Evolutionary conservation across 768 basidiomycete species (phyloP).

Genomic region (Suillus discolor): DNA sequence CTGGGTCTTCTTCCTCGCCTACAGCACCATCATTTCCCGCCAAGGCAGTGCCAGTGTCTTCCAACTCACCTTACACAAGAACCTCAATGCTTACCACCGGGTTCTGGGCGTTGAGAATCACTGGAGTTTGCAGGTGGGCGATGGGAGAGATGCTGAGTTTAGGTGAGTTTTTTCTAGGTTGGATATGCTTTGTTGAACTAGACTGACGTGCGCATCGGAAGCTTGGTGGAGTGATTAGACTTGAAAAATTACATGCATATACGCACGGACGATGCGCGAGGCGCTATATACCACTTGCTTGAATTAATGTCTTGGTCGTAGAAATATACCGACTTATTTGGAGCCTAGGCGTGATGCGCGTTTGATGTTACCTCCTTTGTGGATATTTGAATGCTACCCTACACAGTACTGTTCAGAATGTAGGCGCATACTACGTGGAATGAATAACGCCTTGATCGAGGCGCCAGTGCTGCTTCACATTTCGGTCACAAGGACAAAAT

Average conservation of each 20-base stretch:
- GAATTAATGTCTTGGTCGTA: slow-evolving; percentile 1
- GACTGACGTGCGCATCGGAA: background rate
- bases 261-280: background rate
- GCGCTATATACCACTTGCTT: slow-evolving; percentile 5
- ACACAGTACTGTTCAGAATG: background rate
- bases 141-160: slow-evolving; percentile 20
- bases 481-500: too few relatives aligned
- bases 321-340: slow-evolving; percentile 4
- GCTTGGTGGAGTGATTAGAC: background rate
- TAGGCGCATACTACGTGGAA: background rate
- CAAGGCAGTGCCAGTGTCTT: slow-evolving; percentile 93
- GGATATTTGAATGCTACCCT: background rate
- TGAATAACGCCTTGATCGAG: too few relatives aligned
- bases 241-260: background rate
- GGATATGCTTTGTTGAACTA: background rate
- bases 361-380: background rate
- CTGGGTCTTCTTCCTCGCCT: slow-evolving; percentile 98
- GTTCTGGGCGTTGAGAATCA: slow-evolving; percentile 84
- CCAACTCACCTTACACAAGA: slow-evolving; percentile 98
- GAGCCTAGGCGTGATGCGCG: background rate
- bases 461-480: too few relatives aligned
- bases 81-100: slow-evolving; percentile 93
- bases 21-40: slow-evolving; percentile 79
- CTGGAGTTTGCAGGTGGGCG: slow-evolving; percentile 68
- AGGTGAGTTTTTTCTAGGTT: background rate